phyloP scores from a whole-genome alignment of 2,329 filamentous ascomycete genomes.

The Sporothrix pseudoabietina region DNA sequence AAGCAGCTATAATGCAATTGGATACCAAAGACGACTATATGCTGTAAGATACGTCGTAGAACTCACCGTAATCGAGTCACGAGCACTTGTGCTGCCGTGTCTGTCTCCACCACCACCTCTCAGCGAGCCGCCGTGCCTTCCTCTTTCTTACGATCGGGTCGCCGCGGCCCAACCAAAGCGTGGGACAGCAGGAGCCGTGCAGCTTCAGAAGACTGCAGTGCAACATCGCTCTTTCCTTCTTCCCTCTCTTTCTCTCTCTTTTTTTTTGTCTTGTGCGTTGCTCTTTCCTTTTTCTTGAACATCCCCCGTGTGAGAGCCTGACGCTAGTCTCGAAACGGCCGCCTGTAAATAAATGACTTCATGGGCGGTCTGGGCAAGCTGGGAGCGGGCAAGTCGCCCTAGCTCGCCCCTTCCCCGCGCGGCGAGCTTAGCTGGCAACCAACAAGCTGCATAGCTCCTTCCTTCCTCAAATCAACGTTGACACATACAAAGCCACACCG shows the following conservation, averaged over 20 bases:
- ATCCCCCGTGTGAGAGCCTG: not conserved
- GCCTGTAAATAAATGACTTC: conserved; percentile 30
- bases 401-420: conserved; percentile 23
- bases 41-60: not conserved
- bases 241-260: not conserved
- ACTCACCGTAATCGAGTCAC: conserved; percentile 9
- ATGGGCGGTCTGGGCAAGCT: not conserved
- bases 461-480: not conserved
- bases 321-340: conserved; percentile 27
- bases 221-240: not conserved
- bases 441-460: not conserved
- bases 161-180: conserved; percentile 6
- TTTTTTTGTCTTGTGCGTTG: not conserved
- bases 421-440: not conserved
- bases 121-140: not conserved
- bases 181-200: not conserved
- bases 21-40: not conserved
- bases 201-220: not conserved
- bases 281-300: not conserved
- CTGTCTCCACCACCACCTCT: not conserved
- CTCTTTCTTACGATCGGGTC: not conserved
- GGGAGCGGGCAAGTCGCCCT: conserved; percentile 18
- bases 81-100: not conserved
- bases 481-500: not conserved
- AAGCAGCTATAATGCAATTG: not conserved